These are phyloP conservation scores for Closterium sp. DNA, from an alignment of 139 green algal species.

Conservation along the genomic window DNA sequence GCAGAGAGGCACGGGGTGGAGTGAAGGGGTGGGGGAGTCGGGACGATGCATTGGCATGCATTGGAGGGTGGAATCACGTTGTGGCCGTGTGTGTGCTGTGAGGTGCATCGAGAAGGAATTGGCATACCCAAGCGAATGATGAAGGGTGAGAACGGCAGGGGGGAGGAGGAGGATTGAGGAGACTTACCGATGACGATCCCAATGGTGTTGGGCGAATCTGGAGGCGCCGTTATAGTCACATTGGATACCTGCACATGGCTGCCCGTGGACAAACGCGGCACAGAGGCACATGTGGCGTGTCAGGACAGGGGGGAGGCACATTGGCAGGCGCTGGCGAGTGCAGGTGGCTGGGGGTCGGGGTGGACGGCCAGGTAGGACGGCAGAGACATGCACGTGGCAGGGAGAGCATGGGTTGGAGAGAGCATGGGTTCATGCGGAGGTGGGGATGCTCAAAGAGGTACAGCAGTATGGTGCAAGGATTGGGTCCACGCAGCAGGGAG, in stretches of 20 bases:
- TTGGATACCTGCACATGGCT: constrained; percentile 18
- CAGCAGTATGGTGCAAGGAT: too few relatives aligned
- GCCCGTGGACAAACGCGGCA: background rate
- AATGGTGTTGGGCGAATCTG: constrained; percentile 44
- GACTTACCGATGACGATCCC: constrained; percentile 42
- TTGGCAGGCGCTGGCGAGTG: background rate
- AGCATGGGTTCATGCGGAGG: too few relatives aligned
- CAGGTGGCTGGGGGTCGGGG: too few relatives aligned
- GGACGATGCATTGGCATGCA: background rate
- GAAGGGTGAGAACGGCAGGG: background rate
- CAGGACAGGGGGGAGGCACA: background rate
- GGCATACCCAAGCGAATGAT: background rate
- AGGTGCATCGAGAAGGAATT: background rate
- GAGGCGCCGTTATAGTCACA: constrained; percentile 28
- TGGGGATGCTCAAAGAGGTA: too few relatives aligned
- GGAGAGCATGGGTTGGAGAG: too few relatives aligned
- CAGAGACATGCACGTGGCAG: too few relatives aligned
- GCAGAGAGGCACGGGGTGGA: background rate
- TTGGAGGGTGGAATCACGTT: background rate
- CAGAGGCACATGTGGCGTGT: background rate
- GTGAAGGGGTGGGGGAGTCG: background rate
- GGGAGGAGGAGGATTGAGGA: background rate
- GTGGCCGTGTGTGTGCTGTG: background rate
- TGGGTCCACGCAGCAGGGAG: too few relatives aligned
- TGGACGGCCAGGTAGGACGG: too few relatives aligned